A percentile compares a stretch with the other conserved stretches of the same genome.
phyloP scores from a whole-genome alignment of 2,329 filamentous ascomycete species.

The Clarireedia hainanense region DNA sequence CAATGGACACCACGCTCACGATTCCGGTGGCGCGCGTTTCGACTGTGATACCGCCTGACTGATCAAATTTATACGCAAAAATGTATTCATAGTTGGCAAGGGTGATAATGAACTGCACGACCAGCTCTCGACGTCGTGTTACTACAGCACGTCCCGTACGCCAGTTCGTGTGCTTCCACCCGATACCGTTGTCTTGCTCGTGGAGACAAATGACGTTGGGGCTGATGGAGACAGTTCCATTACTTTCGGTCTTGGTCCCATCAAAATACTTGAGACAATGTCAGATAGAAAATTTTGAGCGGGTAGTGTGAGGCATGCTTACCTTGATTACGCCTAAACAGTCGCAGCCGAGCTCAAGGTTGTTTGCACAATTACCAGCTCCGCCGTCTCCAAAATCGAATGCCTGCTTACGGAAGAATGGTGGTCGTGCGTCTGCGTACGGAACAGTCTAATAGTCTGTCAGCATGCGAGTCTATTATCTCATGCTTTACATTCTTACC shows the following conservation, averaged over 20 bases:
- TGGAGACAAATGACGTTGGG: slow-evolving; percentile 61
- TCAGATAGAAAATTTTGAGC: background rate
- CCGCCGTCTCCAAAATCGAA: slow-evolving; percentile 64
- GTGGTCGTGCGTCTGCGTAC: slow-evolving; percentile 44
- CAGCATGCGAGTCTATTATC: too few relatives aligned
- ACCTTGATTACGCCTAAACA: slow-evolving; percentile 52
- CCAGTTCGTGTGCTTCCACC: slow-evolving; percentile 66
- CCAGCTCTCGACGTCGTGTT: slow-evolving; percentile 52
- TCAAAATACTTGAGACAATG: slow-evolving; percentile 43
- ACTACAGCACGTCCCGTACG: slow-evolving; percentile 55
- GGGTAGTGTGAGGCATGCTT: background rate
- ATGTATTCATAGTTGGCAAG: slow-evolving; percentile 67
- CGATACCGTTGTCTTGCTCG: slow-evolving; percentile 61
- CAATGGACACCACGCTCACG: slow-evolving; percentile 46
- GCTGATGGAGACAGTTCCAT: slow-evolving; percentile 45
- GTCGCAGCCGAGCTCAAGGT: slow-evolving; percentile 59
- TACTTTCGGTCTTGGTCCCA: slow-evolving; percentile 41
- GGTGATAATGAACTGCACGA: slow-evolving; percentile 61
- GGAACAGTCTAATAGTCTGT: background rate
- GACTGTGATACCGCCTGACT: slow-evolving; percentile 50
- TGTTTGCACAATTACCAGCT: slow-evolving; percentile 56
- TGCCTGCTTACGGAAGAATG: slow-evolving; percentile 58
- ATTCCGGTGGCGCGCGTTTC: slow-evolving; percentile 62
- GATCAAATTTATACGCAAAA: slow-evolving; percentile 57
- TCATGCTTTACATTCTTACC: slow-evolving; percentile 20